Evolutionary conservation across 1,139 yeast genomes (phyloP).

Genomic region (Candida sp.): DNA sequence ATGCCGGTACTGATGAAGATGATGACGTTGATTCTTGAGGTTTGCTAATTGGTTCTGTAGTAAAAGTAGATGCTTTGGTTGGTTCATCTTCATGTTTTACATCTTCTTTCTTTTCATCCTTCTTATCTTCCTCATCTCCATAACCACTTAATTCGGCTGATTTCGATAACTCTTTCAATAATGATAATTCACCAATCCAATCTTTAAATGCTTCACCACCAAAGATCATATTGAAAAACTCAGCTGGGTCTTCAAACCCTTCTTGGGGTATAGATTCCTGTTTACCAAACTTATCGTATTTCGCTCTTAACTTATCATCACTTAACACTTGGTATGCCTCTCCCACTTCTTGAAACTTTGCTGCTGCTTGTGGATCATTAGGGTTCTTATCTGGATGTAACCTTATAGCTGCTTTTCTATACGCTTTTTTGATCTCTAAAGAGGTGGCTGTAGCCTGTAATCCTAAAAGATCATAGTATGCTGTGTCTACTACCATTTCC

Average conservation of each 20-base stretch:
- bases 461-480: constrained; percentile 79
- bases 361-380: constrained; percentile 75
- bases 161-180: constrained; percentile 57
- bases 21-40: background rate
- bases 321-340: constrained; percentile 85
- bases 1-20: background rate
- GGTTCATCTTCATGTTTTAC: background rate
- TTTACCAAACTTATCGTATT: constrained; percentile 83
- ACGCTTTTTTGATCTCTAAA: constrained; percentile 87
- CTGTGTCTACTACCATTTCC: constrained; percentile 87
- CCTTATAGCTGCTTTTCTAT: constrained; percentile 81
- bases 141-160: constrained; percentile 51
- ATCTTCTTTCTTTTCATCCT: constrained; percentile 5
- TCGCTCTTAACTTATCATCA: constrained; percentile 67
- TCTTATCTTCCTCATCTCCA: constrained; percentile 30
- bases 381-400: constrained; percentile 98
- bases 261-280: constrained; percentile 79
- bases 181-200: constrained; percentile 73
- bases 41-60: background rate
- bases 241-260: constrained; percentile 89
- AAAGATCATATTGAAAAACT: constrained; percentile 67
- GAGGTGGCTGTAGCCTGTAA: constrained; percentile 71
- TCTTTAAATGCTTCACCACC: constrained; percentile 87
- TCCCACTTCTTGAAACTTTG: constrained; percentile 63
- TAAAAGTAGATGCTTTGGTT: background rate